Percentiles rank a stretch among this genome's conserved stretches.
phyloP scores from a whole-genome alignment of 495 filamentous ascomycete genomes.

The Podospora didyma region DNA sequence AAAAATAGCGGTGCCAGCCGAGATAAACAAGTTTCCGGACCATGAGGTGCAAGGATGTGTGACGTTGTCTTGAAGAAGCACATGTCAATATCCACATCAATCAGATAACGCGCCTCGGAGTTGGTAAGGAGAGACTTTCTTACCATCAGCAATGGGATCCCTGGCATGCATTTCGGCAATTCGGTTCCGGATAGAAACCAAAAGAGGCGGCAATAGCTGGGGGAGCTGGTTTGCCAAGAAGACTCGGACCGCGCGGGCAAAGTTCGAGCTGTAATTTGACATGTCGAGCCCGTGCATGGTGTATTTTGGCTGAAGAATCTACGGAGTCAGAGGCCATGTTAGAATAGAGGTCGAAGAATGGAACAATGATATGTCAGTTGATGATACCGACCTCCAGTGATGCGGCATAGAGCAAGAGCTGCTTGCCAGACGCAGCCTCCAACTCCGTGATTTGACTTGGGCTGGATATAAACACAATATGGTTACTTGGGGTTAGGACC shows the following conservation, averaged over 20 bases:
- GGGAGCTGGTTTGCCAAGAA: conserved; percentile 24
- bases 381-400: not conserved
- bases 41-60: not conserved
- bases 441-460: not conserved
- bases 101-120: not conserved
- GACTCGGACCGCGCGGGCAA: conserved; percentile 24
- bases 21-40: not conserved
- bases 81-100: too few relatives aligned
- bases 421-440: not conserved
- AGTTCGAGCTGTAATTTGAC: conserved; percentile 21
- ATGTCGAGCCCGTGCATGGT: conserved; percentile 1
- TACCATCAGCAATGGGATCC: conserved; percentile 10
- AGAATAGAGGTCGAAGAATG: not conserved
- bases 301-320: conserved; percentile 3
- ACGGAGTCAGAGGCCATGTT: not conserved
- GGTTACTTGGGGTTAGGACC: not conserved
- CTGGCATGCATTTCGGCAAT: conserved; percentile 1
- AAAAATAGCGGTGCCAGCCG: not conserved
- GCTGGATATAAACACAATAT: not conserved
- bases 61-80: not conserved
- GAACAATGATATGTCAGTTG: not conserved
- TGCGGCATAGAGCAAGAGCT: not conserved
- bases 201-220: conserved; percentile 10
- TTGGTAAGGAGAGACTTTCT: not conserved
- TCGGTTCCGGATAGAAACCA: not conserved